phyloP scores from a whole-genome alignment of 441 rosid species.

The Macaranga tanarius region DNA sequence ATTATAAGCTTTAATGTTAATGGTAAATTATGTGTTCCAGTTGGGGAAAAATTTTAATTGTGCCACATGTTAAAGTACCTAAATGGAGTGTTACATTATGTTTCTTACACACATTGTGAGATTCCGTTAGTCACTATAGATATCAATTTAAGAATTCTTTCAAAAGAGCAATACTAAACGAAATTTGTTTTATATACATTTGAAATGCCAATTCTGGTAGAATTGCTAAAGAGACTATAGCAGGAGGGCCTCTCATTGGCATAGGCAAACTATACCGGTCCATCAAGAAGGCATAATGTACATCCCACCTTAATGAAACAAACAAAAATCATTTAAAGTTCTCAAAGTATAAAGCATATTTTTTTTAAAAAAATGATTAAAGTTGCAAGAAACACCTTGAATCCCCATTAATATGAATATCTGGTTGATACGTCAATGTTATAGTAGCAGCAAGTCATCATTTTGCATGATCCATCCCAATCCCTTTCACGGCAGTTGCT shows the following conservation, averaged over 20 bases:
- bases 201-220: neutral
- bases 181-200: neutral
- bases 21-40: too few relatives aligned
- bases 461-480: too few relatives aligned
- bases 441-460: too few relatives aligned
- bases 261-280: constrained; percentile 83
- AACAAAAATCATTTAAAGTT: neutral
- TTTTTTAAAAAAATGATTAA: neutral
- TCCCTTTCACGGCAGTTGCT: too few relatives aligned
- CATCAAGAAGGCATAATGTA: constrained; percentile 89
- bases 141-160: neutral
- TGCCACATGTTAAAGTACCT: too few relatives aligned
- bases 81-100: too few relatives aligned
- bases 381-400: neutral
- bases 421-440: too few relatives aligned
- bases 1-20: too few relatives aligned
- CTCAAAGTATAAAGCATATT: neutral
- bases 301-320: constrained; percentile 59
- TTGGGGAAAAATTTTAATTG: too few relatives aligned
- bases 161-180: neutral
- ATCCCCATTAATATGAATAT: too few relatives aligned
- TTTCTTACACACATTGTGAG: neutral
- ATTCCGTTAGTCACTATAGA: neutral
- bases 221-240: constrained; percentile 58
- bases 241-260: constrained; percentile 68